Percentiles rank a stretch among this genome's conserved stretches.
These are phyloP conservation scores for Ceratobasidium sp. DNA, from an alignment of 1,284 basidiomycete species.

Conservation along the genomic window DNA sequence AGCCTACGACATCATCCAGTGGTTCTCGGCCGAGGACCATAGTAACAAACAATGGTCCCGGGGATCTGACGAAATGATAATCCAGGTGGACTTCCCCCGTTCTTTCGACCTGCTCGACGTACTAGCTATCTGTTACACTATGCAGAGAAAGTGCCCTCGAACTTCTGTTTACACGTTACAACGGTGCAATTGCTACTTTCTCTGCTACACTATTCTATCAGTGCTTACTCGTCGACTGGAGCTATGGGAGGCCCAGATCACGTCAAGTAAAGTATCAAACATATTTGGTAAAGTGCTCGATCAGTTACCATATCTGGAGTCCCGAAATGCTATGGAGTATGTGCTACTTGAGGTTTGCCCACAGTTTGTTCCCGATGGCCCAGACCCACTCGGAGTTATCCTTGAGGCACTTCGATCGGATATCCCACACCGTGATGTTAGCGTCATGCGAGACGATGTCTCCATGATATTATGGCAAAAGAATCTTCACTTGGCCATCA, in stretches of 20 bases:
- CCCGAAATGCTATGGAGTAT: not conserved
- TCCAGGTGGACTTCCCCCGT: not conserved
- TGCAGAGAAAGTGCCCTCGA: not conserved
- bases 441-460: too few species aligned
- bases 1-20: not conserved
- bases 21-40: not conserved
- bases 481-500: too few species aligned
- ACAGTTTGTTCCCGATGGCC: too few species aligned
- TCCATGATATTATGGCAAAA: too few species aligned
- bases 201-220: not conserved
- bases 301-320: not conserved
- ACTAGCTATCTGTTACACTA: slow-evolving; percentile 2
- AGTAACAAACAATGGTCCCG: not conserved
- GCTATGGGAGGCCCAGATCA: not conserved
- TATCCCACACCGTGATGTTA: too few species aligned
- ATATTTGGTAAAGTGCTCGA: not conserved
- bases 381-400: too few species aligned
- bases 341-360: not conserved
- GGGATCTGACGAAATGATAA: not conserved
- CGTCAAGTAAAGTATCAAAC: not conserved
- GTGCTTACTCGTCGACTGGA: not conserved
- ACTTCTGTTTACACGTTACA: not conserved
- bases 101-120: not conserved
- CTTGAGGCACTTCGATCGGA: too few species aligned
- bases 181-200: slow-evolving; percentile 1